Percentiles rank a stretch among this genome's conserved stretches.
These are phyloP conservation scores for Pyrenula massariospora DNA, from an alignment of 495 filamentous ascomycete species.

Conservation along the genomic window DNA sequence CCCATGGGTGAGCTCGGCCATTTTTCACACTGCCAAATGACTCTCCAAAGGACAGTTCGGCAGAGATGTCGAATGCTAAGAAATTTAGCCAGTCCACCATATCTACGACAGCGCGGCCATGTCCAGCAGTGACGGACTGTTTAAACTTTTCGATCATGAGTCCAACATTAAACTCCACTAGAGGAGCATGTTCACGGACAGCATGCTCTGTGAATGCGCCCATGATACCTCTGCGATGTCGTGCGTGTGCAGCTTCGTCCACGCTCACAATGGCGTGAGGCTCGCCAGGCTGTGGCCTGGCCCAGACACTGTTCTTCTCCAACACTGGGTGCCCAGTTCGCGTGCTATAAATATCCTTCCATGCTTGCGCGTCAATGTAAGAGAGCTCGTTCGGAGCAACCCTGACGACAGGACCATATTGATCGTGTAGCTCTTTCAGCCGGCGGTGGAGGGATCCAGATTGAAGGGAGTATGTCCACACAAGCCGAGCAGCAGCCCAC, in stretches of 20 bases:
- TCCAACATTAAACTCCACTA: neutral
- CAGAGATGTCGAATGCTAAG: slow-evolving; percentile 10
- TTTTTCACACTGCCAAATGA: slow-evolving; percentile 6
- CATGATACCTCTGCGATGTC: neutral
- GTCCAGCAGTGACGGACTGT: neutral
- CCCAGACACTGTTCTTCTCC: neutral
- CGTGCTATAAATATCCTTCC: slow-evolving; percentile 9
- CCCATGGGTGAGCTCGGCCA: neutral
- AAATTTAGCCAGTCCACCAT: slow-evolving; percentile 15
- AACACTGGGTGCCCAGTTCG: neutral
- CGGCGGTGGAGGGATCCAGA: slow-evolving; percentile 4
- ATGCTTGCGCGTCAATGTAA: slow-evolving; percentile 11
- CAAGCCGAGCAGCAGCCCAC: slow-evolving; percentile 10
- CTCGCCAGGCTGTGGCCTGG: neutral
- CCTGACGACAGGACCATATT: slow-evolving; percentile 16
- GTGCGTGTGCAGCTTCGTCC: neutral
- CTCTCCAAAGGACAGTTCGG: slow-evolving; percentile 6
- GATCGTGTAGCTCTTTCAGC: slow-evolving; percentile 11
- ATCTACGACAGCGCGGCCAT: slow-evolving; percentile 4
- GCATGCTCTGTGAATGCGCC: neutral
- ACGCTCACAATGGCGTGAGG: neutral
- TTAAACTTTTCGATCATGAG: neutral
- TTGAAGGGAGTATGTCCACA: slow-evolving; percentile 5
- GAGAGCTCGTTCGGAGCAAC: slow-evolving; percentile 14
- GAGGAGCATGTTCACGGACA: neutral